Evolutionary conservation across 2,329 filamentous ascomycete species (phyloP), one percentile per base, ranked within the genome.

Genomic region (Lachnellula hyalina): DNA sequence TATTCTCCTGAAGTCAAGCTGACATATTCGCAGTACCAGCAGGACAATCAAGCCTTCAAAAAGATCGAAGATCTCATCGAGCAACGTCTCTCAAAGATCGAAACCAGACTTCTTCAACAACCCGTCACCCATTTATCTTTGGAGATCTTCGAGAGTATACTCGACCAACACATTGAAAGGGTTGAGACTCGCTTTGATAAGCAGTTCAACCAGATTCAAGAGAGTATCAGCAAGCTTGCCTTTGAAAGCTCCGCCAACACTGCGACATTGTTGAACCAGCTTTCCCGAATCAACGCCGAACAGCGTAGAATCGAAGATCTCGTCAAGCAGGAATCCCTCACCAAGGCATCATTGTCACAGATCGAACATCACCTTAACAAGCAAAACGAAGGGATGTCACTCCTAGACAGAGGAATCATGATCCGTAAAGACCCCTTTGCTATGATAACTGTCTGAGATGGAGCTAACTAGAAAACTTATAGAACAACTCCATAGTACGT

Each of bases 351-450:
- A 41, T n/a, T 36, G n/a, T 46, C 5, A 23, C 21, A 35, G 8
- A 17, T 53, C 51, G 36, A 53, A 17, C 47, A 50, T 35, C 54
- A 56, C 23, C 12, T 46, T 5, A 46, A 46, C 14, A 21, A 34
- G n/a, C 44, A 46, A 12, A 21, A 46, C 44, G 21, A 21, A 46
- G 23, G 44, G 11, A 15, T 21, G 8, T 46, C 44, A 5, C 12
- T 46, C n/a, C 44, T 46, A 7, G 21, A 46, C n/a, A 25, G 21
- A 35, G 21, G 21, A 28, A 23, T 34, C 34, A 47, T 56, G 47
- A 44, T 53, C 21, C 47, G 28, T 32, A 32, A 32, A 8, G 11
- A 11, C 7, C 28, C 28, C 28, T 32, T 32, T 32, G 28, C 28
- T 11, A 11, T 32, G 28, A 11, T 11, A 11, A 11, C 9, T 11